phyloP scores from a whole-genome alignment of 2,329 filamentous ascomycete genomes.

The Coniella vitis region DNA sequence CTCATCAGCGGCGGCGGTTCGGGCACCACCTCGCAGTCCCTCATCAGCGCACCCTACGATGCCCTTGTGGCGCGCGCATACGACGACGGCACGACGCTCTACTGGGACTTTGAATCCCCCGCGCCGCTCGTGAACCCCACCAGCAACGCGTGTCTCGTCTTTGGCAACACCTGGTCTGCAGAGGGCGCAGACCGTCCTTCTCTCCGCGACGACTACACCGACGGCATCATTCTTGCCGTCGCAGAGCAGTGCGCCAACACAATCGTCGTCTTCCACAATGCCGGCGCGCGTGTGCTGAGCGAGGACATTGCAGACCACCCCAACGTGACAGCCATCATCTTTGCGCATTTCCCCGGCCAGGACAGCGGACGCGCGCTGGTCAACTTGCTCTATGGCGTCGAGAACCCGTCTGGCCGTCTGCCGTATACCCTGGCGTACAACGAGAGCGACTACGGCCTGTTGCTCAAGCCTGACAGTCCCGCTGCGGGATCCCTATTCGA shows the following conservation, averaged over 20 bases:
- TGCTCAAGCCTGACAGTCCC: constrained; percentile 34
- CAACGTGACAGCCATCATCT: constrained; percentile 58
- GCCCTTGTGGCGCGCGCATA: constrained; percentile 44
- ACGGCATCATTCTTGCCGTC: constrained; percentile 48
- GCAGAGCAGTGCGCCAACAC: constrained; percentile 54
- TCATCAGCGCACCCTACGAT: constrained; percentile 45
- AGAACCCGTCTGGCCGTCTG: constrained; percentile 50
- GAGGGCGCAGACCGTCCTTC: constrained; percentile 61
- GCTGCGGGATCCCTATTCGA: constrained; percentile 33
- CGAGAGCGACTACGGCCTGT: constrained; percentile 45
- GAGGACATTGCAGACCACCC: constrained; percentile 55
- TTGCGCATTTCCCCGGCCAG: constrained; percentile 58
- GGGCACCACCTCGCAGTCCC: constrained; percentile 31
- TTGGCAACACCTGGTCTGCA: constrained; percentile 61
- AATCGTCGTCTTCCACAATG: constrained; percentile 60
- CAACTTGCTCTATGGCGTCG: constrained; percentile 49
- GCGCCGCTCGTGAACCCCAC: constrained; percentile 26
- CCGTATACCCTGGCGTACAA: constrained; percentile 55
- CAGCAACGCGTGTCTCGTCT: constrained; percentile 58
- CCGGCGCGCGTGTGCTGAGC: constrained; percentile 52
- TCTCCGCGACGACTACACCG: constrained; percentile 59
- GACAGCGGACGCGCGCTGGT: constrained; percentile 51
- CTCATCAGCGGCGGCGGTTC: constrained; percentile 37
- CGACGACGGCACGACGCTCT: constrained; percentile 49
- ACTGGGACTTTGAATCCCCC: constrained; percentile 47